Percentiles rank a stretch among this genome's conserved stretches.
Conservation (phyloP, 106 monocot genomes). For the Amphibolis antarctica region DNA sequence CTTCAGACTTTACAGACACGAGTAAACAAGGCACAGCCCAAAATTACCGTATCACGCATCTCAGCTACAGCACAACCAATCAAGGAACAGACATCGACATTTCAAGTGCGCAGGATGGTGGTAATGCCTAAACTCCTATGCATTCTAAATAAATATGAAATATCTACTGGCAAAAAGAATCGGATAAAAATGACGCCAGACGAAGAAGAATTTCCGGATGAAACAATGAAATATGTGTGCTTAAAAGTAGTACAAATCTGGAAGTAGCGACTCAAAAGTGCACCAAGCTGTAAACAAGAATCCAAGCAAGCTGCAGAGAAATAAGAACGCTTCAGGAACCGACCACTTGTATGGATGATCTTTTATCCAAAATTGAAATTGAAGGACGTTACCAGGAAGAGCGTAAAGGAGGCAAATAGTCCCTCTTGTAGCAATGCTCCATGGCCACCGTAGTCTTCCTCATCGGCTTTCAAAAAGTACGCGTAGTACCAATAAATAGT, state of each 20-base stretch:
- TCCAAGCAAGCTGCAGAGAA: slow-evolving; percentile 83
- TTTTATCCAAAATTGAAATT: background rate
- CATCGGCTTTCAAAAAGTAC: slow-evolving; percentile 66
- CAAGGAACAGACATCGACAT: no score
- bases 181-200: no score
- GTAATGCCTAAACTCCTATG: no score
- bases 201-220: no score
- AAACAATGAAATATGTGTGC: background rate
- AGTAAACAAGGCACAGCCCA: no score
- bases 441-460: slow-evolving; percentile 91
- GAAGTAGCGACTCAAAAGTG: slow-evolving; percentile 43
- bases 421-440: slow-evolving; percentile 81
- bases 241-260: background rate
- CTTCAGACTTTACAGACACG: no score
- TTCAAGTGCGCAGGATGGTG: no score
- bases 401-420: slow-evolving; percentile 80
- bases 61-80: no score
- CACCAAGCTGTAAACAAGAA: slow-evolving; percentile 84
- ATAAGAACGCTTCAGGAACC: background rate
- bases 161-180: no score
- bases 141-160: no score
- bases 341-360: background rate
- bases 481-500: slow-evolving; percentile 75
- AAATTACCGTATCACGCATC: no score
- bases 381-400: slow-evolving; percentile 61